A percentile compares a stretch with the other conserved stretches of the same genome.
Conservation (phyloP, 148 eudicot genomes). For the Fallopia convolvulus region DNA sequence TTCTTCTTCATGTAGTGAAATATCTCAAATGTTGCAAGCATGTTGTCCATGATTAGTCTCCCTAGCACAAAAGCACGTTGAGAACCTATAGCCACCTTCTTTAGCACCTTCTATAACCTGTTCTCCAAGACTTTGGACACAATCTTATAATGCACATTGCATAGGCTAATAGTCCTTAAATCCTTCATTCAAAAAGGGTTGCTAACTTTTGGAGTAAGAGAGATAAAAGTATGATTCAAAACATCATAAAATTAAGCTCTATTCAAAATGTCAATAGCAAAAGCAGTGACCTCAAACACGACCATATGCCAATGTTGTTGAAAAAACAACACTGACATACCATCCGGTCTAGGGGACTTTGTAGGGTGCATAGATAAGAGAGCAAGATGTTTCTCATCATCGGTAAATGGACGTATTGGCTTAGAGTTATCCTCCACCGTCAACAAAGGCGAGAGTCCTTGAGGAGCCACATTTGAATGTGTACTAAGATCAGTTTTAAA, state of each 20-base stretch:
- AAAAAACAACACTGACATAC: background rate
- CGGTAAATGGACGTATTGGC: background rate
- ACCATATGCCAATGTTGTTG: background rate
- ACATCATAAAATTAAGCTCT: background rate
- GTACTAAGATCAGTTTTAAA: background rate
- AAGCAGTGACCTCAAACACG: background rate
- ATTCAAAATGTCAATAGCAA: background rate
- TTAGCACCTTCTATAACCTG: background rate
- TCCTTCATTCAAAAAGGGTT: too few species aligned
- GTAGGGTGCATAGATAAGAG: background rate
- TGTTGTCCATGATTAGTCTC: background rate
- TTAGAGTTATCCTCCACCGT: background rate
- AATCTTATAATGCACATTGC: too few species aligned
- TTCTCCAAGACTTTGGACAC: background rate
- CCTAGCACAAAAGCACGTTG: background rate
- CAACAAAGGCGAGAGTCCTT: background rate
- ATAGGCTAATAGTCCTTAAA: too few species aligned
- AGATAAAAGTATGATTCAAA: background rate
- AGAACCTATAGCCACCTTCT: background rate
- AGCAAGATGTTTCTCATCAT: background rate
- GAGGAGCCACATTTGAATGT: background rate
- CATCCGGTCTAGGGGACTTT: background rate
- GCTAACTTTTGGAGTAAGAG: background rate
- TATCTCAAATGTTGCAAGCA: background rate
- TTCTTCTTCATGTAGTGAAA: background rate